Evolutionary conservation across 805 yeast genomes (phyloP).

Genomic region (Zygotorulaspora danielsina): DNA sequence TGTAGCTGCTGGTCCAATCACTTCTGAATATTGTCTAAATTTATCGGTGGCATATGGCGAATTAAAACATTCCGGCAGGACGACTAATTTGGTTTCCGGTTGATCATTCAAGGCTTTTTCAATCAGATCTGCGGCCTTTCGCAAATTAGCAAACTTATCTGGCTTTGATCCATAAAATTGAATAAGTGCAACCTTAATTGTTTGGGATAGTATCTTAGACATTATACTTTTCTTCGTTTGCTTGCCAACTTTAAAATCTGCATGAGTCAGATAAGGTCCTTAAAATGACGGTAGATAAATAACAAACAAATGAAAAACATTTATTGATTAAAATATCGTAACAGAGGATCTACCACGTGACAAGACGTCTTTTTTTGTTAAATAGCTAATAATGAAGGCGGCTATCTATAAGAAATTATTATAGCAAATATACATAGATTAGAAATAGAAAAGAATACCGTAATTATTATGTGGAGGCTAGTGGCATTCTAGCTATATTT

Average conservation of each 20-base stretch:
- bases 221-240: neutral
- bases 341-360: no score
- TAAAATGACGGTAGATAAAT: neutral
- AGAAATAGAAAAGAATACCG: no score
- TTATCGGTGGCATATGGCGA: constrained; percentile 89
- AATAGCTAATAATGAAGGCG: no score
- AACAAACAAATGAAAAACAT: neutral
- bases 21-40: constrained; percentile 83
- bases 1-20: constrained; percentile 63
- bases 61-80: constrained; percentile 94
- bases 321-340: neutral
- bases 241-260: neutral
- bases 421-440: no score
- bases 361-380: no score
- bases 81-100: constrained; percentile 65
- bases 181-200: constrained; percentile 73
- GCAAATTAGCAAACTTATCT: constrained; percentile 73
- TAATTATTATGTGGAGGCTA: no score
- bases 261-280: neutral
- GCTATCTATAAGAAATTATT: no score
- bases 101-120: constrained; percentile 56
- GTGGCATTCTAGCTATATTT: no score
- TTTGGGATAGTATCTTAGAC: constrained; percentile 35
- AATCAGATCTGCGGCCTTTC: constrained; percentile 60
- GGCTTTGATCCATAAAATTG: constrained; percentile 70